Evolutionary conservation across 2,329 filamentous ascomycete species (phyloP), one percentile per base, ranked within the genome.

Genomic region (Trichoderma semiorbis): DNA sequence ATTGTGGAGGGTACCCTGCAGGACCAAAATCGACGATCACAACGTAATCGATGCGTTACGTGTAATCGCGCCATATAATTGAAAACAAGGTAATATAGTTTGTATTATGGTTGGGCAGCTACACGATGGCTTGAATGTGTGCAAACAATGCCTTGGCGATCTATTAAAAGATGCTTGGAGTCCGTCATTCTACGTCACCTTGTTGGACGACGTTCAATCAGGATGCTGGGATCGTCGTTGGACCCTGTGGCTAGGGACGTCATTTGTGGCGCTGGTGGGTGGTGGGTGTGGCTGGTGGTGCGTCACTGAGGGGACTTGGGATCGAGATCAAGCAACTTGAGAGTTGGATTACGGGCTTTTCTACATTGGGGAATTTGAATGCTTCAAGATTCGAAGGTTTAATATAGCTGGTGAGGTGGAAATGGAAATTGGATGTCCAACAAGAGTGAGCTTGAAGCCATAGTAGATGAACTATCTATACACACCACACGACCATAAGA

Each of bases 201-300:
- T 32, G 30, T 32, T 32, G 30, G 30, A 11, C 30, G 30, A 32
- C 12, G 43, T 30, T 43, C 28, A 70, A 53, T 36, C 50, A 43
- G 47, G 26, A 24, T 30, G n/a, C 32, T 14, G 16, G 68, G 34
- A 64, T 24, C 10, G 47, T 7, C 30, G 8, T 58, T 57, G 65
- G 67, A 61, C 60, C 60, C 53, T 72, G 71, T 65, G 71, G 71
- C 67, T 72, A 53, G 30, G 16, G 21, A 72, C 71, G 71, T 72
- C 71, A 72, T 70, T 30, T 69, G 55, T 69, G 70, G 67, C 67
- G 63, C 32, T 39, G 47, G 30, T 57, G 28, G 58, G 12, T 2
- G n/a, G 53, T 34, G 14, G 7, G 32, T 47, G 64, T 72, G 66
- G 66, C 55, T 69, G 36, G 36, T 24, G 57, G 34, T 69, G 55